Evolutionary conservation across 2,329 filamentous ascomycete species (phyloP).

Genomic region (Colletotrichum somersetense): DNA sequence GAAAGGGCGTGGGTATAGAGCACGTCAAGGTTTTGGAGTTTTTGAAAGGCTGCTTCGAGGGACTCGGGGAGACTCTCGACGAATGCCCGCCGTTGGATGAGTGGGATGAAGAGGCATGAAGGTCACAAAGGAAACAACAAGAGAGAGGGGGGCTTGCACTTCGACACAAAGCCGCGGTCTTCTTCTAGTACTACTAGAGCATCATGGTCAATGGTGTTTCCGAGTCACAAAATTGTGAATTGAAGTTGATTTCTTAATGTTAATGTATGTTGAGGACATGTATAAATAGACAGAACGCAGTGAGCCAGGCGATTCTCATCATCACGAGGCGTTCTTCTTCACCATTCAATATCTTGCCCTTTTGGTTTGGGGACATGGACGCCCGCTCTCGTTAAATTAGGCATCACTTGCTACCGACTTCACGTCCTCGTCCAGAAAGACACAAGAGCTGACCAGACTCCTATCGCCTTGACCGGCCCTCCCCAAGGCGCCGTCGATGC

Average conservation of each 20-base stretch:
- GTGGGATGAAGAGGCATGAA: not conserved
- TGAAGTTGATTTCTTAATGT: accelerated
- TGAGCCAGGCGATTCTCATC: not conserved
- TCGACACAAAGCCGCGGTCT: not conserved
- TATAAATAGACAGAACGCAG: not conserved
- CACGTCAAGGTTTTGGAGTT: not conserved
- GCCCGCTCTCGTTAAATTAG: not conserved
- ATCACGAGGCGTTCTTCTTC: too few relatives aligned
- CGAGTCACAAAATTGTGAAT: accelerated
- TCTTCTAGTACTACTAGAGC: not conserved
- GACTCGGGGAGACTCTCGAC: not conserved
- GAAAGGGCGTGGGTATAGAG: not conserved
- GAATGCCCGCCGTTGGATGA: not conserved
- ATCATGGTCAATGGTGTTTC: too few relatives aligned
- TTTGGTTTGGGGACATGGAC: not conserved
- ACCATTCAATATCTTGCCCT: too few relatives aligned
- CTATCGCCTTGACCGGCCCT: not conserved
- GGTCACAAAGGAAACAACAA: not conserved
- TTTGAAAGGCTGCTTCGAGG: not conserved
- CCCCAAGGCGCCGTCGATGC: not conserved
- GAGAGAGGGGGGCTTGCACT: not conserved
- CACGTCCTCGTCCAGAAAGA: not conserved
- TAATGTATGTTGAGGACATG: accelerated
- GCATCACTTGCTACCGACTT: too few relatives aligned
- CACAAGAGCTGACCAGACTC: not conserved